Percentiles rank a stretch among this genome's conserved stretches.
Conservation (phyloP, 2,329 filamentous ascomycete species). For the Chaetomiaceae sp. region DNA sequence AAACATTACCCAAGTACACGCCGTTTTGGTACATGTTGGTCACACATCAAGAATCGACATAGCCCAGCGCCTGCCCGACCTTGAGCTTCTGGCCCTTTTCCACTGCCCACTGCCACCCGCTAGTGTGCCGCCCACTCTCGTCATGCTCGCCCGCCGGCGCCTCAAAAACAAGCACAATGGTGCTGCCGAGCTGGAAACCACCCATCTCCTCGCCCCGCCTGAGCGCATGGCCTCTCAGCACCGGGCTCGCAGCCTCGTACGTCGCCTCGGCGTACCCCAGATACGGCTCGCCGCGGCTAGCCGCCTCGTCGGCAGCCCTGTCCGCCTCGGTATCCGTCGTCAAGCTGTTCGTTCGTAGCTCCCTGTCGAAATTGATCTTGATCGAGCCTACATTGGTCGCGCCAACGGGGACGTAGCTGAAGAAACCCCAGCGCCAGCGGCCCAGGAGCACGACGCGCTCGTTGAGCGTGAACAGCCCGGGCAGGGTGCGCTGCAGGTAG, state of each 20-base stretch:
- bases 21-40: background rate
- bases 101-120: constrained; percentile 81
- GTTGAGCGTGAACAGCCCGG: constrained; percentile 93
- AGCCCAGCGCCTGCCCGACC: constrained; percentile 81
- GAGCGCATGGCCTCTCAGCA: constrained; percentile 79
- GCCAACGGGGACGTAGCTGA: constrained; percentile 90
- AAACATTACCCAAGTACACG: constrained; percentile 2
- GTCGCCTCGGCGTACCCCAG: constrained; percentile 90
- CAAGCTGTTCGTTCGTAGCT: constrained; percentile 87
- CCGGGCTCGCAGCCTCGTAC: constrained; percentile 70
- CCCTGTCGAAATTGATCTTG: constrained; percentile 92
- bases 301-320: constrained; percentile 74
- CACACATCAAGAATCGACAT: constrained; percentile 48
- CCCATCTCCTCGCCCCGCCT: constrained; percentile 94
- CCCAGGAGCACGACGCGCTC: constrained; percentile 92
- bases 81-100: constrained; percentile 84
- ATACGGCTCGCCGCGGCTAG: constrained; percentile 72
- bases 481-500: constrained; percentile 87
- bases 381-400: constrained; percentile 98
- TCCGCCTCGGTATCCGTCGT: constrained; percentile 91
- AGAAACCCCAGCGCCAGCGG: constrained; percentile 96
- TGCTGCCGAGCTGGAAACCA: constrained; percentile 92
- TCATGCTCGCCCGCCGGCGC: constrained; percentile 67
- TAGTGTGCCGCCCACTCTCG: constrained; percentile 49
- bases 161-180: constrained; percentile 93